Conservation (phyloP, 805 yeast genomes). For the Kregervanrija fluxuum region DNA sequence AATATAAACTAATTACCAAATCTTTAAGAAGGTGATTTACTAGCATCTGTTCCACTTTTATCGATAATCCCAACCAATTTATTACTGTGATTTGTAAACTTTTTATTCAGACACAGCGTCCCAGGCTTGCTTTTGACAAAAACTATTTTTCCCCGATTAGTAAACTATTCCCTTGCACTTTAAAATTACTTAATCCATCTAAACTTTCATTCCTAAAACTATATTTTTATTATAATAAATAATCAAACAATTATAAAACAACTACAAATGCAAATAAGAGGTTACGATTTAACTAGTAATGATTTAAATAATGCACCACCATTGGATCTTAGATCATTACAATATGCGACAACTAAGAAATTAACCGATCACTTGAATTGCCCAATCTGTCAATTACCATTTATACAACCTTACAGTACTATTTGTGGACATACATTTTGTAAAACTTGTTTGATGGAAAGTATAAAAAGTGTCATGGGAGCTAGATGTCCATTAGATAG, state of each 20-base stretch:
- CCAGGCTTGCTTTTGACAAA: no score
- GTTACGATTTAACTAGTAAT: background rate
- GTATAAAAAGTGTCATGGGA: constrained; percentile 32
- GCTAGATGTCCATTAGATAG: constrained; percentile 56
- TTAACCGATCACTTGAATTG: constrained; percentile 33
- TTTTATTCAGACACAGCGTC: no score
- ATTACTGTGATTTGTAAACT: no score
- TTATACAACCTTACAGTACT: constrained; percentile 54
- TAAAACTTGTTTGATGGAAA: constrained; percentile 42
- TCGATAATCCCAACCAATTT: no score
- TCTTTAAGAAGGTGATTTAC: no score
- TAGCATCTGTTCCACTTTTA: no score
- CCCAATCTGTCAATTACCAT: constrained; percentile 64
- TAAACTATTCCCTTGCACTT: no score
- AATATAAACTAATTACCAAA: no score
- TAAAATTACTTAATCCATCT: background rate
- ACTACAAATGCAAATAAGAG: background rate
- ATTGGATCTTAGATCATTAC: constrained; percentile 21
- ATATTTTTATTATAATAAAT: no score
- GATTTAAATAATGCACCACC: background rate
- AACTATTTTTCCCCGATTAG: no score
- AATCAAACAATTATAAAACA: background rate
- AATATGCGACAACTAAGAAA: constrained; percentile 13
- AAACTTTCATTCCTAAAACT: no score
- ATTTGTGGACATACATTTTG: constrained; percentile 67